These are phyloP conservation scores for Spinellus fusiger DNA, from an alignment of 192 early-diverging fungal species.

Conservation along the genomic window DNA sequence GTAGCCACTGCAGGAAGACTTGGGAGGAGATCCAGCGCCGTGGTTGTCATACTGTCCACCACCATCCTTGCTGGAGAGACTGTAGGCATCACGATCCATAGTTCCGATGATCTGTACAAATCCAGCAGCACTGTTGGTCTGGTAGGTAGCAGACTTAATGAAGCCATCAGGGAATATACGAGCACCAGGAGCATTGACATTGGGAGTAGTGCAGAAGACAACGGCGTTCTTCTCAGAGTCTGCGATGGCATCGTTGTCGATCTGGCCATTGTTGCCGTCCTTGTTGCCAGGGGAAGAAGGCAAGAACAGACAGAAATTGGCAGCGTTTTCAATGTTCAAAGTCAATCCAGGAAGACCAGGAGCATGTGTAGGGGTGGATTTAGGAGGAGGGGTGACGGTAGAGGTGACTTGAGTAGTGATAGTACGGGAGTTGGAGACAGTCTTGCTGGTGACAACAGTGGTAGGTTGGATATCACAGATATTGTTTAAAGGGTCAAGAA, in stretches of 20 bases:
- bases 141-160: slow-evolving; percentile 20
- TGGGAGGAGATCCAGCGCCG: slow-evolving; percentile 16
- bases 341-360: slow-evolving; percentile 17
- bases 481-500: slow-evolving; percentile 15
- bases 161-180: slow-evolving; percentile 29
- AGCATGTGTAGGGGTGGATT: not conserved
- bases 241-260: slow-evolving; percentile 33
- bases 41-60: slow-evolving; percentile 37
- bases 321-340: slow-evolving; percentile 3
- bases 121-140: slow-evolving; percentile 19
- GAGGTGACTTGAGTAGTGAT: slow-evolving; percentile 9
- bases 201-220: slow-evolving; percentile 38
- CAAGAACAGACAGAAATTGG: slow-evolving; percentile 32
- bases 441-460: not conserved
- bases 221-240: slow-evolving; percentile 36
- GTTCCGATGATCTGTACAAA: slow-evolving; percentile 35
- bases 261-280: slow-evolving; percentile 5
- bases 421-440: not conserved
- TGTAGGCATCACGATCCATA: slow-evolving; percentile 25
- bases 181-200: slow-evolving; percentile 32
- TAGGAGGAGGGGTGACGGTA: not conserved
- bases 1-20: slow-evolving; percentile 24
- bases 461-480: slow-evolving; percentile 20
- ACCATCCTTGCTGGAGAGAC: slow-evolving; percentile 14
- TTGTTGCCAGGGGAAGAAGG: slow-evolving; percentile 33